phyloP scores from a whole-genome alignment of 768 basidiomycete species.

The Kwoniella sp. region DNA sequence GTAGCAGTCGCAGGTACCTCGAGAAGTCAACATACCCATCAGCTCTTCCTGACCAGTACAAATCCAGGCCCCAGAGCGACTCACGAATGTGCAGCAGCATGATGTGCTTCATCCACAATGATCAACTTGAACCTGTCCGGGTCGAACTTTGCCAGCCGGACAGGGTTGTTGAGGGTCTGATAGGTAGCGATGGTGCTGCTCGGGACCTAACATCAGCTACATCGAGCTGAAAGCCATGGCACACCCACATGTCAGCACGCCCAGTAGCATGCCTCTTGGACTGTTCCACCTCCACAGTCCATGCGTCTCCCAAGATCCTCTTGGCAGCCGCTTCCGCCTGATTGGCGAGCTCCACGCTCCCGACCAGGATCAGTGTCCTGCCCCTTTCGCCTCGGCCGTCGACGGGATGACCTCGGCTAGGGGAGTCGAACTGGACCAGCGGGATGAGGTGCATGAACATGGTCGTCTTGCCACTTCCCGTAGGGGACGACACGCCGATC shows the following conservation, averaged over 20 bases:
- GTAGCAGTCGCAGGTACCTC: constrained; percentile 78
- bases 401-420: too few relatives aligned
- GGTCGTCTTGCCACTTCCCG: constrained; percentile 68
- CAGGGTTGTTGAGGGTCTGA: constrained; percentile 64
- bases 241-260: constrained; percentile 71
- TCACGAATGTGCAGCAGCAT: constrained; percentile 86
- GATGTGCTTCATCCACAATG: constrained; percentile 90
- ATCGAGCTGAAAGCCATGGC: neutral
- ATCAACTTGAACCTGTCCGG: constrained; percentile 65
- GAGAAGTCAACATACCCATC: neutral
- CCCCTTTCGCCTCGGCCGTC: constrained; percentile 19
- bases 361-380: constrained; percentile 75
- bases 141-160: constrained; percentile 70
- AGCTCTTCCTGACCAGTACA: neutral
- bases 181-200: constrained; percentile 45
- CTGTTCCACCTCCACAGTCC: constrained; percentile 89
- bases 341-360: constrained; percentile 71
- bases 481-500: constrained; percentile 48
- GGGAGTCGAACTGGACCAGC: too few relatives aligned
- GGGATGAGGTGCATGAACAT: constrained; percentile 81
- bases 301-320: constrained; percentile 60
- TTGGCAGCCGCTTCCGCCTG: constrained; percentile 75
- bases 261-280: constrained; percentile 72
- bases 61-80: constrained; percentile 35
- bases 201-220: neutral